Evolutionary conservation across 768 basidiomycete genomes (phyloP).

Genomic region (Rhodotorula sphaerocarpa): DNA sequence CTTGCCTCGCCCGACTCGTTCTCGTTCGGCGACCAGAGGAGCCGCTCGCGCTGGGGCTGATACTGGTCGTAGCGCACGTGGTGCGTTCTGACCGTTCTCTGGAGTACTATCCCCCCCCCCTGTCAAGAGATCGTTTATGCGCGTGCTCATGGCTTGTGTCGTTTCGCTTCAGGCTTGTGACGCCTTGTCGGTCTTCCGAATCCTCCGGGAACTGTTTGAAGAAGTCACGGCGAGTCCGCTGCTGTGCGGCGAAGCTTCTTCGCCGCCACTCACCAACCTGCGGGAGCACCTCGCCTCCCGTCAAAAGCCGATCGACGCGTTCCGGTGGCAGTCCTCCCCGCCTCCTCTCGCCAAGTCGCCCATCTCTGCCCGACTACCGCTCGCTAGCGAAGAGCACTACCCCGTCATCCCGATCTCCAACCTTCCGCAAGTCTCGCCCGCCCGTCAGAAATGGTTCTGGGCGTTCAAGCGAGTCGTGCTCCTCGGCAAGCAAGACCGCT

Average conservation of each 20-base stretch:
- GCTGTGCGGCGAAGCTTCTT: background rate
- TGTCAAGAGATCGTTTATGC: too few relatives aligned
- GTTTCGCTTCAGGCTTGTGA: conserved; percentile 6
- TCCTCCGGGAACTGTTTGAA: conserved; percentile 6
- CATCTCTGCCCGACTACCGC: conserved; percentile 1
- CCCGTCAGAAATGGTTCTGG: conserved; percentile 5
- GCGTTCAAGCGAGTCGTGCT: conserved; percentile 14
- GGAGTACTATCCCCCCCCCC: too few relatives aligned
- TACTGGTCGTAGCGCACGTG: conserved; percentile 21
- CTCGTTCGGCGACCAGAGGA: background rate
- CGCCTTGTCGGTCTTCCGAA: conserved; percentile 14
- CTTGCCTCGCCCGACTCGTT: conserved; percentile 11
- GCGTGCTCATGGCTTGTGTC: background rate
- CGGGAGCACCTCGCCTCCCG: too few relatives aligned
- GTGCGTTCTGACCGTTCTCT: background rate
- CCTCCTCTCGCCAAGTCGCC: background rate
- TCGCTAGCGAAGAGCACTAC: conserved; percentile 19
- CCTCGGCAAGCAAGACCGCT: background rate
- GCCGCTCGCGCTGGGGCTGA: conserved; percentile 5
- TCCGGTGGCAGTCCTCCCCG: background rate
- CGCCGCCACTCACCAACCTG: background rate
- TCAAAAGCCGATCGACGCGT: background rate
- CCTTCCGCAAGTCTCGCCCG: background rate
- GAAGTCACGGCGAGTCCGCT: background rate
- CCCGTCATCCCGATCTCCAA: background rate